These are phyloP conservation scores for Neurospora tetrasperma DNA, from an alignment of 495 filamentous ascomycete species.

Conservation along the genomic window DNA sequence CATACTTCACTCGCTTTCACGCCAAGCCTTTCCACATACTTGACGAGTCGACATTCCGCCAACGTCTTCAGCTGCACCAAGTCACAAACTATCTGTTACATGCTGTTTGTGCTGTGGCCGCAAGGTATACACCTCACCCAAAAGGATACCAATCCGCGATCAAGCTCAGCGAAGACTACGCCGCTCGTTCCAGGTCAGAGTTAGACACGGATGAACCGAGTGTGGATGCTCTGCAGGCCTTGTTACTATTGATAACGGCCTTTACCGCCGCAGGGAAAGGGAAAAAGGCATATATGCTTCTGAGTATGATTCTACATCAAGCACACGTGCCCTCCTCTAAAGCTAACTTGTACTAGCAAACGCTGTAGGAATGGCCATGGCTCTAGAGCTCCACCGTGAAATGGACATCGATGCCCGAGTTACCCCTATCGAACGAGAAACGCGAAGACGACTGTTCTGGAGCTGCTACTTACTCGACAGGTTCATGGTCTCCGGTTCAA, in stretches of 20 bases:
- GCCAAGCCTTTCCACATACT: slow-evolving; percentile 70
- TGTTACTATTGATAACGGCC: slow-evolving; percentile 64
- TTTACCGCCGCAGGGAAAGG: slow-evolving; percentile 69
- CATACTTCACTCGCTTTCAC: slow-evolving; percentile 66
- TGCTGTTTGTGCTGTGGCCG: slow-evolving; percentile 64
- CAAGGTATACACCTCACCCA: slow-evolving; percentile 54
- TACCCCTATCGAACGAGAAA: slow-evolving; percentile 56
- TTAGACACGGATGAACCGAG: slow-evolving; percentile 71
- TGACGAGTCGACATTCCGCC: slow-evolving; percentile 59
- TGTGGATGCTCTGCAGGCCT: slow-evolving; percentile 62
- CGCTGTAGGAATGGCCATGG: slow-evolving; percentile 70
- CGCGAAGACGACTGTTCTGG: slow-evolving; percentile 69
- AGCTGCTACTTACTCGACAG: slow-evolving; percentile 74
- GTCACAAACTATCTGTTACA: slow-evolving; percentile 52
- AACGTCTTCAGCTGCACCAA: slow-evolving; percentile 54
- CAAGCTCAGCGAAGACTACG: slow-evolving; percentile 56
- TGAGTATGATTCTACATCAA: slow-evolving; percentile 43
- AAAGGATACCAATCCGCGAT: slow-evolving; percentile 50
- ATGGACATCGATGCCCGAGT: slow-evolving; percentile 46
- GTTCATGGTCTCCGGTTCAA: slow-evolving; percentile 68
- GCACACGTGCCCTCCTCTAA: neutral
- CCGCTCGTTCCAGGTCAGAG: slow-evolving; percentile 51
- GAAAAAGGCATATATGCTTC: slow-evolving; percentile 76
- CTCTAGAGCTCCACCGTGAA: slow-evolving; percentile 66
- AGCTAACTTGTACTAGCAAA: slow-evolving; percentile 40